Conservation (phyloP, 75 land plant genomes). For the Selaginella tamariscina region DNA sequence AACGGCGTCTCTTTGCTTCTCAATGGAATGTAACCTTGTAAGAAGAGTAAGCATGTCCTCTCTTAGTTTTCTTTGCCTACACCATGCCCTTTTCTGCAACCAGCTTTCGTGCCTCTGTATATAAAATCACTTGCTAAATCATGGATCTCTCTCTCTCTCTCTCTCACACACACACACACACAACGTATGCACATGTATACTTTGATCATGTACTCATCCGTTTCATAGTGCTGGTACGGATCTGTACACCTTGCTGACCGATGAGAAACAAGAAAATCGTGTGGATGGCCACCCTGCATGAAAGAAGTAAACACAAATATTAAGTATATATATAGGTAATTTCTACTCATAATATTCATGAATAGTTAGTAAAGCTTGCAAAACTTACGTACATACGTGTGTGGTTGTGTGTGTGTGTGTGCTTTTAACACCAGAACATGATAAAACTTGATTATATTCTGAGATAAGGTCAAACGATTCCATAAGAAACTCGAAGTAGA, state of each 20-base stretch:
- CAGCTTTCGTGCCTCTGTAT: slow-evolving; percentile 16
- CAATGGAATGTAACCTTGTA: slow-evolving; percentile 20
- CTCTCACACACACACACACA: no score
- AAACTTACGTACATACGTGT: no score
- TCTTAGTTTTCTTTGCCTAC: slow-evolving; percentile 16
- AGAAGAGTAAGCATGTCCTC: slow-evolving; percentile 20
- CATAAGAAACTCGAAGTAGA: background rate
- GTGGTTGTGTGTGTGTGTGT: no score
- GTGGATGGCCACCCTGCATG: slow-evolving; percentile 19
- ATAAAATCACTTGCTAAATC: background rate
- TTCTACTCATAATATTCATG: no score
- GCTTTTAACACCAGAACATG: no score
- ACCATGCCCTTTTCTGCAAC: slow-evolving; percentile 21
- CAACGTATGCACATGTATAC: background rate
- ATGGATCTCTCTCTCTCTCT: no score
- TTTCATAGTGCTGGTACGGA: slow-evolving; percentile 16
- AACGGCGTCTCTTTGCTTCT: slow-evolving; percentile 17
- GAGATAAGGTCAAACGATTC: no score
- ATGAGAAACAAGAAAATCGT: slow-evolving; percentile 16
- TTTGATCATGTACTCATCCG: slow-evolving; percentile 7
- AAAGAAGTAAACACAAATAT: background rate
- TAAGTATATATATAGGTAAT: no score
- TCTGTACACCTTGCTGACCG: slow-evolving; percentile 18
- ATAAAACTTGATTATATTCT: no score
- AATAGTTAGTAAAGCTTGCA: no score